Percentiles rank a stretch among this genome's conserved stretches.
Conservation (phyloP, 768 basidiomycete genomes). For the Peribolospora baueri region DNA sequence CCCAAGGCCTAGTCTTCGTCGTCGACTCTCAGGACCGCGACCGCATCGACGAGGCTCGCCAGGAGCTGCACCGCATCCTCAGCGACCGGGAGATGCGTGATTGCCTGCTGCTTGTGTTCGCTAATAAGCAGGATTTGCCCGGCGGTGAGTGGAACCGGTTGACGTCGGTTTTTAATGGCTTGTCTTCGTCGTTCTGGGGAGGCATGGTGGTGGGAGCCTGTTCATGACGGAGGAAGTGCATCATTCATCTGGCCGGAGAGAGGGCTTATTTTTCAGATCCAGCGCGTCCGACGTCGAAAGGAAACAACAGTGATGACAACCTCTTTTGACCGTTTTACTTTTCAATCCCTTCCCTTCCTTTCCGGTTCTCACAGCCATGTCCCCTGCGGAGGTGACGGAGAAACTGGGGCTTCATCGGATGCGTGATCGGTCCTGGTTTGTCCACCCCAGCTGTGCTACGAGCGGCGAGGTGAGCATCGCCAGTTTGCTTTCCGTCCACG, state of each 20-base stretch:
- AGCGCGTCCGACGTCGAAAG: neutral
- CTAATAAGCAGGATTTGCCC: conserved; percentile 95
- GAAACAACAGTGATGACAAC: neutral
- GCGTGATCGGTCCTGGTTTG: conserved; percentile 97
- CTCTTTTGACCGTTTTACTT: neutral
- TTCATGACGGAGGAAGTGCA: neutral
- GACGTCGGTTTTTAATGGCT: neutral
- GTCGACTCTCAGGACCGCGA: conserved; percentile 91
- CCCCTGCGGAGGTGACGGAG: conserved; percentile 95
- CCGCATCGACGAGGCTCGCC: conserved; percentile 85
- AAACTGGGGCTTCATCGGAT: conserved; percentile 84
- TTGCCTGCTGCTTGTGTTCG: conserved; percentile 87
- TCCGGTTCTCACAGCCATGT: conserved; percentile 49
- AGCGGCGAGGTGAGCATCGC: too few species aligned
- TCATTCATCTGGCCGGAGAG: too few species aligned
- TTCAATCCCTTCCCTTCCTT: neutral
- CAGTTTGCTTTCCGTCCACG: too few species aligned
- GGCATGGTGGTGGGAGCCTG: neutral
- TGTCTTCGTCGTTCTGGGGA: neutral
- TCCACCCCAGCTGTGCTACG: conserved; percentile 36
- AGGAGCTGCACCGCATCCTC: conserved; percentile 83
- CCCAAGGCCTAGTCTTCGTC: conserved; percentile 92
- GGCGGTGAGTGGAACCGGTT: conserved; percentile 38
- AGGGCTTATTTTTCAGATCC: neutral
- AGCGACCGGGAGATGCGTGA: conserved; percentile 97